Conservation (phyloP, 331 rosid species). For the Malus hybrid region DNA sequence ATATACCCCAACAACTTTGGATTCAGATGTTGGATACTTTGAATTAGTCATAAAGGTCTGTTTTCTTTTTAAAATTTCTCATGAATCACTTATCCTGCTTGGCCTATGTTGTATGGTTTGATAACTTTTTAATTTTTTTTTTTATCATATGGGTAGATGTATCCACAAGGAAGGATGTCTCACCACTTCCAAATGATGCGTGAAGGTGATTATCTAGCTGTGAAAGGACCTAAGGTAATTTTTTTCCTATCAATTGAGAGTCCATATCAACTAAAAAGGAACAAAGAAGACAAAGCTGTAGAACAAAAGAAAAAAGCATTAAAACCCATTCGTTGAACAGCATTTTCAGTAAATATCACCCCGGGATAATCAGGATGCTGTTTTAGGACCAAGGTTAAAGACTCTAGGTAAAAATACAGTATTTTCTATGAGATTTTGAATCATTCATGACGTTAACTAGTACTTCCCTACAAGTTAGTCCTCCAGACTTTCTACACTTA, state of each 20-base stretch:
- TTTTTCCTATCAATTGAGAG: neutral
- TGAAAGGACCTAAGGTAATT: conserved; percentile 68
- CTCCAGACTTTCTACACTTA: neutral
- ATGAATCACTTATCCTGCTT: neutral
- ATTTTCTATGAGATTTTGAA: neutral
- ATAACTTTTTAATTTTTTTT: neutral
- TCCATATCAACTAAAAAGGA: neutral
- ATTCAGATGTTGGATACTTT: conserved; percentile 63
- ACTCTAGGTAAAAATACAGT: too few relatives aligned
- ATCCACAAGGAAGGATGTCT: conserved; percentile 76
- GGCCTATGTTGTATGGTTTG: neutral
- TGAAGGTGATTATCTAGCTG: conserved; percentile 58
- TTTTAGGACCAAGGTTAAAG: neutral
- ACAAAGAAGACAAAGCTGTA: neutral
- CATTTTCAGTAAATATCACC: neutral
- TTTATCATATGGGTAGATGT: conserved; percentile 40
- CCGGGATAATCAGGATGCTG: neutral
- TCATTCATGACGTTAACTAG: too few relatives aligned
- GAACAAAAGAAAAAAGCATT: neutral
- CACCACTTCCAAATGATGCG: conserved; percentile 67
- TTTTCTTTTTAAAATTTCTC: neutral
- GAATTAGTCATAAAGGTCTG: conserved; percentile 68
- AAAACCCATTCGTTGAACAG: neutral
- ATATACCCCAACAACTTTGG: conserved; percentile 79
- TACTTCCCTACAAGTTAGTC: neutral